Base-by-base conservation (phyloP, 2,329 filamentous ascomycete genomes). In the Ophiostoma novo-ulmi region DNA sequence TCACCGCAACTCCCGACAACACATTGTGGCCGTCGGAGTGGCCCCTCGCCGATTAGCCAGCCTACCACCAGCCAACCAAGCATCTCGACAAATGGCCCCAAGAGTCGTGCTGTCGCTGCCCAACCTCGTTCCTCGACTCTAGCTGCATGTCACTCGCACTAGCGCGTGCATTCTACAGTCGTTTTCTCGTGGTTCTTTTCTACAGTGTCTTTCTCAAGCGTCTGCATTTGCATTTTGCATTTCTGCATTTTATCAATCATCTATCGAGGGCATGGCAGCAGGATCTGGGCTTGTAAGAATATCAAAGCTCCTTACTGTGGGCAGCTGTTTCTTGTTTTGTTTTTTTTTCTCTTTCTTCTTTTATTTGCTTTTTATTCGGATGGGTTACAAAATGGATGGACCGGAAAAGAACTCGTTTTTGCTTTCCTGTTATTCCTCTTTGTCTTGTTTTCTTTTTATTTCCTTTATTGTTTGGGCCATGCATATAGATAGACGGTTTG, bases 401-500 rank as follows among this genome's bases (percentile, higher is more conserved):
- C 65, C 38, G 65, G 65, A 67, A 68, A 55, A 68, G 41, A 68
- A 38, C 17, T 44, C 41, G 26, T 22, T 55, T 36, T 13, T n/a
- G 26, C 31, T 55, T 52, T 26, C 41, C 38, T 69, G 63, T 36
- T 41, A 5, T 67, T 22, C 26, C 14, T 35, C 17, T 52, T 67
- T 67, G 35, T 22, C n/a, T 31, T 35, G n/a, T 5, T 41, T 48
- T 41, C 7, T 61, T 63, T n/a, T 61, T 20, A 7, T 36, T 35
- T 64, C 13, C 63, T 31, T 39, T 22, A 3, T 44, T 48, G 38
- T 44, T 67, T 58, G 70, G 68, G 68, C 67, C 66, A 70, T 70
- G 71, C 71, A 72, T 72, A 71, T 71, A 71, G 70, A 71, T 71
- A 71, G 70, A 71, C 65, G 63, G 70, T 44, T 69, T 48, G 31